Percentiles rank a stretch among this genome's conserved stretches.
Conservation (phyloP, 2,329 filamentous ascomycete genomes). For the Ophiostoma novo-ulmi region DNA sequence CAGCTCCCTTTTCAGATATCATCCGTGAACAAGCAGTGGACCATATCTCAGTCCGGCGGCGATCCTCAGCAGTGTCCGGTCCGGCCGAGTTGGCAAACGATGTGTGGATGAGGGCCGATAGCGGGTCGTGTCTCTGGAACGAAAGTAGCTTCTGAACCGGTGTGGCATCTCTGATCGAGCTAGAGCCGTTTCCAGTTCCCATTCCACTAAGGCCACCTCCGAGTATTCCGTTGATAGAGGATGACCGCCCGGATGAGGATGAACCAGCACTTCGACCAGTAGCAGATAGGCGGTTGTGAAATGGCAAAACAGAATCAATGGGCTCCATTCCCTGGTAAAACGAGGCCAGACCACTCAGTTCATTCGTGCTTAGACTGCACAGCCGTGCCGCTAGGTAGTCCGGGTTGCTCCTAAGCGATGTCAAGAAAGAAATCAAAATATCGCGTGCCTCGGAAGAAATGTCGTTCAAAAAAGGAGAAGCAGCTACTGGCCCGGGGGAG, state of each 20-base stretch:
- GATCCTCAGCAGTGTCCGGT: conserved; percentile 74
- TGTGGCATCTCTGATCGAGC: conserved; percentile 20
- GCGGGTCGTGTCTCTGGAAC: conserved; percentile 81
- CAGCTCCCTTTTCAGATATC: conserved; percentile 69
- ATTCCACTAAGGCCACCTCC: conserved; percentile 1
- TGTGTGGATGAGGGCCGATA: conserved; percentile 80
- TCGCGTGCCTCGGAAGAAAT: conserved; percentile 71
- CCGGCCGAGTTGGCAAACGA: conserved; percentile 83
- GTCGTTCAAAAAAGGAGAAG: conserved; percentile 61
- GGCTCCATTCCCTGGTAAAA: conserved; percentile 75
- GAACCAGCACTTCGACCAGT: conserved; percentile 34
- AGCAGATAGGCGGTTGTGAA: conserved; percentile 50
- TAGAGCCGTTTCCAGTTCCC: not conserved
- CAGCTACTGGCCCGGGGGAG: conserved; percentile 39
- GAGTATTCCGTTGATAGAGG: conserved; percentile 7
- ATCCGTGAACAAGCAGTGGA: conserved; percentile 79
- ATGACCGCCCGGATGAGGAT: conserved; percentile 27
- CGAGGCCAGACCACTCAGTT: conserved; percentile 71
- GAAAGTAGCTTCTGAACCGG: conserved; percentile 79
- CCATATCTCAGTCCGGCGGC: conserved; percentile 77
- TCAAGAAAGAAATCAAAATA: conserved; percentile 72
- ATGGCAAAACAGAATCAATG: conserved; percentile 75
- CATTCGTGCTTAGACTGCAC: conserved; percentile 65
- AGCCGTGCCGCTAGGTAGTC: conserved; percentile 83
- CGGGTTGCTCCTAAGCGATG: conserved; percentile 76